A percentile compares a stretch with the other conserved stretches of the same genome.
These are phyloP conservation scores for Avena sativa DNA, from an alignment of 176 grass and related monocot species.

Conservation along the genomic window DNA sequence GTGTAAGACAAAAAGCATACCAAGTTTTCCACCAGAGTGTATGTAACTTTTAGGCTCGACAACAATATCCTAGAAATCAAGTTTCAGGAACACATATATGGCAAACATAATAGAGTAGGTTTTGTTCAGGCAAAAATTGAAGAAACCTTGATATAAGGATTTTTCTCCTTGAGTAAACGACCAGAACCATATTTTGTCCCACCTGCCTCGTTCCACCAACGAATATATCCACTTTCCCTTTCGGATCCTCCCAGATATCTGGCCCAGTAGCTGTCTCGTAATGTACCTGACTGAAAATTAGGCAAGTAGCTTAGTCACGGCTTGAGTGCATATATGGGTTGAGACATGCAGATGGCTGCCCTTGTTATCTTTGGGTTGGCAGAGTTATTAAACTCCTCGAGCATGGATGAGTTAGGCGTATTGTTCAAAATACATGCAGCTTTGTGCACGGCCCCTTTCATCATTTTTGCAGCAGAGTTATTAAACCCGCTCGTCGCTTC, in stretches of 20 bases:
- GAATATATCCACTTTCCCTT: constrained; percentile 89
- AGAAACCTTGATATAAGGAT: constrained; percentile 44
- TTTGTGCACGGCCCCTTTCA: too few species aligned
- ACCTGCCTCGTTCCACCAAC: constrained; percentile 74
- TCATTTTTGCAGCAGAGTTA: too few species aligned
- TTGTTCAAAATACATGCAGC: constrained; percentile 55
- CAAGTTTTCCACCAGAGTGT: constrained; percentile 76
- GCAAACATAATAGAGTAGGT: too few species aligned
- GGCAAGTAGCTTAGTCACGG: constrained; percentile 36
- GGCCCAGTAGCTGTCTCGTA: constrained; percentile 73
- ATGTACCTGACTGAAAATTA: constrained; percentile 64
- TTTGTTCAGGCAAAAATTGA: too few species aligned
- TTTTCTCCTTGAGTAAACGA: constrained; percentile 80
- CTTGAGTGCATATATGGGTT: constrained; percentile 52
- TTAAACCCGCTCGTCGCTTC: too few species aligned
- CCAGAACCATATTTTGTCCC: constrained; percentile 90
- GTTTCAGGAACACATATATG: too few species aligned
- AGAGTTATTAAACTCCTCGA: too few species aligned
- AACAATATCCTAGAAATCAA: constrained; percentile 61
- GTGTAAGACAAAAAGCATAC: constrained; percentile 49
- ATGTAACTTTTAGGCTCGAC: constrained; percentile 85
- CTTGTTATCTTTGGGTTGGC: too few species aligned
- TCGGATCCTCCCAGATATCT: constrained; percentile 94
- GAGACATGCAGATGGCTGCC: too few species aligned
- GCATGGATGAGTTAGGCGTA: constrained; percentile 48